These are phyloP conservation scores for Aspergillus caelatus DNA, from an alignment of 2,329 filamentous ascomycete species.

Conservation along the genomic window DNA sequence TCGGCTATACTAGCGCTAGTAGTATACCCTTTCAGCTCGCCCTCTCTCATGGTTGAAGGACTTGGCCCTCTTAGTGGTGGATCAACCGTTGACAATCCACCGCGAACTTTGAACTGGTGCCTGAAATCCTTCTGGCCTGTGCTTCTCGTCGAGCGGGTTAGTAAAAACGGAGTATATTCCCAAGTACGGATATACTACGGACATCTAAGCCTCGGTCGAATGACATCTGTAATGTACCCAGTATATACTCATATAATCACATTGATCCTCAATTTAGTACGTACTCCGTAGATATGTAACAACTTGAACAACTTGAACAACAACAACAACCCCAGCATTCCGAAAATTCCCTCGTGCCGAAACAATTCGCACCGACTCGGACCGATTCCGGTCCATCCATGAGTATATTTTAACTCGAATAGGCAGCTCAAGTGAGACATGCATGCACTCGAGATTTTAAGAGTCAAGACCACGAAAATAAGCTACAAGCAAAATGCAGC, in stretches of 20 bases:
- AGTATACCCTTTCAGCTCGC: neutral
- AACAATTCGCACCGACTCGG: neutral
- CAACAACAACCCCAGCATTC: neutral
- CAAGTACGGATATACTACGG: neutral
- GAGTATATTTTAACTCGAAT: neutral
- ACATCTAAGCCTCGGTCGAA: neutral
- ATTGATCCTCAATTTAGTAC: neutral
- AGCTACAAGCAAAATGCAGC: neutral
- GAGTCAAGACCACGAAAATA: neutral
- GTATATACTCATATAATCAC: neutral
- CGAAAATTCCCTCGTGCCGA: neutral
- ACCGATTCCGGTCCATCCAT: neutral
- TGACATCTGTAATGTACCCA: neutral
- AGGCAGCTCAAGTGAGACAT: constrained; percentile 3
- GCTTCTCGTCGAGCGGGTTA: neutral
- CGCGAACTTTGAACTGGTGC: neutral
- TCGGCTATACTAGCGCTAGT: neutral
- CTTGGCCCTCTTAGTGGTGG: neutral
- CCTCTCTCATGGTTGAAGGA: neutral
- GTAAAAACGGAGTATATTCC: neutral
- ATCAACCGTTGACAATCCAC: constrained; percentile 7
- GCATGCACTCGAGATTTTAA: neutral
- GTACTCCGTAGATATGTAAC: neutral
- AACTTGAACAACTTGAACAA: neutral
- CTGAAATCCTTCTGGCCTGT: constrained; percentile 1